These are phyloP conservation scores for Thelephora terrestris DNA, from an alignment of 1,284 basidiomycete species.

Conservation along the genomic window DNA sequence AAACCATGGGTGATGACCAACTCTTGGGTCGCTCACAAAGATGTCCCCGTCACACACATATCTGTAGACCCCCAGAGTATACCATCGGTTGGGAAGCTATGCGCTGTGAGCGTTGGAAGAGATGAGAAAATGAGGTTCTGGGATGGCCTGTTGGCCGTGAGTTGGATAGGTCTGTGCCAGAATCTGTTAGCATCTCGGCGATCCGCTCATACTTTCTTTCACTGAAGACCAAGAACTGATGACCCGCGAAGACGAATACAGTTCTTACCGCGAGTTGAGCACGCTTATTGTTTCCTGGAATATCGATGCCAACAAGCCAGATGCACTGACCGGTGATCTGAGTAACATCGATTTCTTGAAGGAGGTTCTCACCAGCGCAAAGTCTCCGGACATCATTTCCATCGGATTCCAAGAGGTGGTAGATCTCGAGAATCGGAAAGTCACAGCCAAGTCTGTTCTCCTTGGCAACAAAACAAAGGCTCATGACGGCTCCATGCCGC, in stretches of 20 bases:
- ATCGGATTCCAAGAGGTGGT: conserved; percentile 97
- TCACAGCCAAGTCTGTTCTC: conserved; percentile 84
- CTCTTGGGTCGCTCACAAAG: conserved; percentile 80
- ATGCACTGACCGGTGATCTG: conserved; percentile 48
- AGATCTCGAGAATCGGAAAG: conserved; percentile 84
- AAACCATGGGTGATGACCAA: conserved; percentile 85
- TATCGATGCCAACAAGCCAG: conserved; percentile 80
- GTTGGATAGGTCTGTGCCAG: conserved; percentile 71
- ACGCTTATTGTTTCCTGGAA: conserved; percentile 92
- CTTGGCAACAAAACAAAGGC: conserved; percentile 65
- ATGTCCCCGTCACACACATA: conserved; percentile 67
- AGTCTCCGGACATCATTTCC: conserved; percentile 78
- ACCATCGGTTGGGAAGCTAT: conserved; percentile 49
- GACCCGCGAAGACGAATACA: conserved; percentile 70
- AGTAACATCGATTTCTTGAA: conserved; percentile 68
- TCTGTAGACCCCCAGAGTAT: conserved; percentile 68
- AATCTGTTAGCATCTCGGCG: conserved; percentile 4
- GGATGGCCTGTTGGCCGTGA: conserved; percentile 81
- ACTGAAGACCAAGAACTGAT: conserved; percentile 60
- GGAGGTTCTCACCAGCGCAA: conserved; percentile 59
- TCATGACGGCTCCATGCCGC: conserved; percentile 55
- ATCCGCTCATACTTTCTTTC: background rate
- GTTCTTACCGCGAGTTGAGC: conserved; percentile 68
- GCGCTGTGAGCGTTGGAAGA: conserved; percentile 70
- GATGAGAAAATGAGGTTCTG: conserved; percentile 75